Base-by-base conservation (phyloP, 73 alveolate genomes). In the Stentor coeruleus region DNA sequence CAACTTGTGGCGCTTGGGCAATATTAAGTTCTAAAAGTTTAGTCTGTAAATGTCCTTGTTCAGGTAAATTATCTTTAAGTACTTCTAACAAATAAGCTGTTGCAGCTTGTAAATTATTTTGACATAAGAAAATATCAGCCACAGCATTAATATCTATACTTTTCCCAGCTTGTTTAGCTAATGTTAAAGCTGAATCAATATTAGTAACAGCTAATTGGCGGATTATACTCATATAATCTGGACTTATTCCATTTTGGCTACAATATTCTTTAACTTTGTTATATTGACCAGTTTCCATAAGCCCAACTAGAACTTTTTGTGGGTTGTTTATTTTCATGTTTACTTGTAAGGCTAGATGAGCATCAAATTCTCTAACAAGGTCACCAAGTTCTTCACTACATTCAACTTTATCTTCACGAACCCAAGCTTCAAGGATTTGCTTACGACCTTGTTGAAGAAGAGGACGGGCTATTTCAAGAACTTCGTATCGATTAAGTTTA, bases 21-120 rank as follows among this genome's bases (percentile, higher is more conserved):
- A 97, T 84, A 84, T 97, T 97, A 81, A 96, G 88, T 86, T 93
- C 98, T 77, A 97, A 90, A 31, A 97, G 96, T 85, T 92, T 97
- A 58, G 99, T 97, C 89, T 97, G 98, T 37, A 96, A 88, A 85
- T 97, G 98, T n/a, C 98, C 99, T 86, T 97, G 98, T 83, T 97
- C 99, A 58, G 98, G 98, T 89, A 95, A 92, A 91, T 97, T 95
- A 38, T 95, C 89, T 76, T 88, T 93, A 76, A 97, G 89, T 77
- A 95, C 96, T 83, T 97, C 99, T 15, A 97, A 93, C 84, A 97
- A 86, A 91, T 95, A 97, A 37, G 99, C 98, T 80, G 99, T 97
- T 77, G 93, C 89, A 84, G 96, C 99, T 87, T 96, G 95, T 31
- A 97, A 86, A n/a, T n/a, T n/a, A n/a, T n/a, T n/a, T 91, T 95